Conservation (phyloP, 129 eudicot species). For the Artemisia tridentata region DNA sequence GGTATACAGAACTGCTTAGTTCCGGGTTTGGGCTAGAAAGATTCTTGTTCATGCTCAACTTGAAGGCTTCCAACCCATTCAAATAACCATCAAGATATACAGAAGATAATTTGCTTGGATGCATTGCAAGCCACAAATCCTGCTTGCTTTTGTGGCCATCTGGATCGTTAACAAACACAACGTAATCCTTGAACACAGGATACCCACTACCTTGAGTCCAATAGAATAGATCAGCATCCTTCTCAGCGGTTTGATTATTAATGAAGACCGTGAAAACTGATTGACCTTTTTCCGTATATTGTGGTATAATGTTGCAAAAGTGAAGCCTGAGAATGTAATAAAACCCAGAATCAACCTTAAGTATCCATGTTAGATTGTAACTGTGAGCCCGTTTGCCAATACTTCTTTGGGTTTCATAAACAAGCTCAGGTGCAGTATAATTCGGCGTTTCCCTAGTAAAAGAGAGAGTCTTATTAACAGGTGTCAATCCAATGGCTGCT, state of each 20-base stretch:
- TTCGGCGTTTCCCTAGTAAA: not conserved
- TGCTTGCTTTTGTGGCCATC: slow-evolving; percentile 16
- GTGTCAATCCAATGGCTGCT: too few species aligned
- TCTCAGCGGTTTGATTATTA: slow-evolving; percentile 32
- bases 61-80: slow-evolving; percentile 52
- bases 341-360: slow-evolving; percentile 45
- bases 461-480: too few species aligned
- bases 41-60: slow-evolving; percentile 20
- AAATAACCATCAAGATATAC: slow-evolving; percentile 20
- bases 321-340: slow-evolving; percentile 38
- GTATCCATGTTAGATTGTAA: slow-evolving; percentile 22
- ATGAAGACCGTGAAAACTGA: slow-evolving; percentile 19
- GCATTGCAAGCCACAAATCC: slow-evolving; percentile 20
- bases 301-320: slow-evolving; percentile 37
- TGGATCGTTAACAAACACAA: not conserved
- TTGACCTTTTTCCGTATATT: not conserved
- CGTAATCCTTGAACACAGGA: slow-evolving; percentile 35
- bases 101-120: not conserved
- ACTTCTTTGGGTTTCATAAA: slow-evolving; percentile 27
- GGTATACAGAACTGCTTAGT: not conserved
- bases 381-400: slow-evolving; percentile 6
- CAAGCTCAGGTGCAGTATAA: slow-evolving; percentile 12
- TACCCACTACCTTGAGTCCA: slow-evolving; percentile 22
- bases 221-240: slow-evolving; percentile 12
- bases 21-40: slow-evolving; percentile 39